Percentiles rank a stretch among this genome's conserved stretches.
phyloP scores from a whole-genome alignment of 768 basidiomycete genomes.

The Mycena albidolilacea region DNA sequence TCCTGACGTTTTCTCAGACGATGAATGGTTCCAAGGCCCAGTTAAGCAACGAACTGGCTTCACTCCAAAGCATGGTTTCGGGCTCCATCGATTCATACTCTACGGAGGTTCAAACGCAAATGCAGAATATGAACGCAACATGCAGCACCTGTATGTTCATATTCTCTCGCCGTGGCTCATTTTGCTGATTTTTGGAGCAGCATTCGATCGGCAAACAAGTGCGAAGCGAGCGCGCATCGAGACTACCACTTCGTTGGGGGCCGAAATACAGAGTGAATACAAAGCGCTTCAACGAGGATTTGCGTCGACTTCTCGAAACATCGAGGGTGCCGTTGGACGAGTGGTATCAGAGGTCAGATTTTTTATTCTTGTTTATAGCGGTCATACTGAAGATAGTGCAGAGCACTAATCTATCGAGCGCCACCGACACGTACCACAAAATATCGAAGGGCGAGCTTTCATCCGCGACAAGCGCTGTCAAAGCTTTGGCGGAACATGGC shows the following conservation, averaged over 20 bases:
- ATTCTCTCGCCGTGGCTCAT: slow-evolving; percentile 9
- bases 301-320: slow-evolving; percentile 63
- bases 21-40: slow-evolving; percentile 55
- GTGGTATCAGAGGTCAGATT: slow-evolving; percentile 68
- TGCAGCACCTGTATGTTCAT: slow-evolving; percentile 59
- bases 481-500: slow-evolving; percentile 69
- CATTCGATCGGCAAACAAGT: slow-evolving; percentile 71
- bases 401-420: slow-evolving; percentile 59
- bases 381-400: slow-evolving; percentile 40
- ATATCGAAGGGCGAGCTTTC: slow-evolving; percentile 60
- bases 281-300: slow-evolving; percentile 65
- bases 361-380: background rate
- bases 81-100: slow-evolving; percentile 67
- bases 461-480: slow-evolving; percentile 64
- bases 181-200: slow-evolving; percentile 50
- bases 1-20: slow-evolving; percentile 51
- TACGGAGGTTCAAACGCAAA: slow-evolving; percentile 64
- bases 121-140: slow-evolving; percentile 59
- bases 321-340: slow-evolving; percentile 58
- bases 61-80: slow-evolving; percentile 61
- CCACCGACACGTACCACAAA: slow-evolving; percentile 61
- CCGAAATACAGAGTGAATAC: slow-evolving; percentile 68
- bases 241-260: slow-evolving; percentile 63
- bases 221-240: slow-evolving; percentile 81
- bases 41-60: slow-evolving; percentile 58